Conservation (phyloP, 257 asterid species). For the Nicotiana sylvestris region DNA sequence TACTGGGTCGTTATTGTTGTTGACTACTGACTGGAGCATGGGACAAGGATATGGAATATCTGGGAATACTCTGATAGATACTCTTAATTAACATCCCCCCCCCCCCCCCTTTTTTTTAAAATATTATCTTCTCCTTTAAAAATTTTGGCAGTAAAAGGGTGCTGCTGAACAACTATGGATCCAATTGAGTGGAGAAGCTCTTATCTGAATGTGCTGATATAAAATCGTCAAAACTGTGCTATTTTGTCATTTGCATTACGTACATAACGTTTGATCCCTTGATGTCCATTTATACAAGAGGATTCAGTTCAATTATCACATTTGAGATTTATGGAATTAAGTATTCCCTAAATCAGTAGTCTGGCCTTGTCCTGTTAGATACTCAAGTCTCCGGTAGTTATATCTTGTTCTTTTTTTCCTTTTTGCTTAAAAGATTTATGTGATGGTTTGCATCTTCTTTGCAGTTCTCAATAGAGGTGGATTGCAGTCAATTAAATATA, state of each 20-base stretch:
- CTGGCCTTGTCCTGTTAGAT: not conserved
- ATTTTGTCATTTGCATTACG: not conserved
- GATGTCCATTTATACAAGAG: not conserved
- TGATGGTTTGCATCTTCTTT: not conserved
- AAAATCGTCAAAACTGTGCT: not conserved
- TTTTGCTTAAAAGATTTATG: not conserved
- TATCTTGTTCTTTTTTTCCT: not conserved
- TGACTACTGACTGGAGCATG: not conserved
- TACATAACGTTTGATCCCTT: not conserved
- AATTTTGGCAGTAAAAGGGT: not conserved
- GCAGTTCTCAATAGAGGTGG: not conserved
- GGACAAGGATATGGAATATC: not conserved
- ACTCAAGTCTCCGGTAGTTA: not conserved
- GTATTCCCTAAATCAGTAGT: not conserved
- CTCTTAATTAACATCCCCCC: not conserved
- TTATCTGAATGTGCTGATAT: not conserved
- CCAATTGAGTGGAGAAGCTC: not conserved
- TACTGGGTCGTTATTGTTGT: too few species aligned
- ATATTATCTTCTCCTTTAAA: not conserved
- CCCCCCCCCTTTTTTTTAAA: too few species aligned
- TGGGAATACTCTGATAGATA: not conserved
- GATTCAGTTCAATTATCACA: not conserved
- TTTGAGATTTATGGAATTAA: not conserved
- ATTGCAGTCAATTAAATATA: not conserved
- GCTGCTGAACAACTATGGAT: not conserved